phyloP scores from a whole-genome alignment of 176 grass and related monocot genomes.

The Cenchrus purpureus region DNA sequence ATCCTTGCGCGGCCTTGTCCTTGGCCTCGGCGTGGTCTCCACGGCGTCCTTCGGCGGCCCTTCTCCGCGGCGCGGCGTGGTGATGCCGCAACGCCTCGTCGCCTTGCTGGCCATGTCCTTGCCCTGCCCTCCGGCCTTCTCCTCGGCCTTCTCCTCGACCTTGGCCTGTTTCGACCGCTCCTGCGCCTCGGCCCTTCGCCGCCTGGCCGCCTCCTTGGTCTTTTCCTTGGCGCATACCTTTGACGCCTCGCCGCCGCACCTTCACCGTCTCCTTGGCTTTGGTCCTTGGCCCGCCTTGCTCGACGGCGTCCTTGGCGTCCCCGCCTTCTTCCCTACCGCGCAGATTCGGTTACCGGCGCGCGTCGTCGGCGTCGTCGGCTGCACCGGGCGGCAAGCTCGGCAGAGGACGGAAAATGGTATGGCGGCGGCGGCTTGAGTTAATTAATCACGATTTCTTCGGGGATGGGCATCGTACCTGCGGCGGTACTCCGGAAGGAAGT shows the following conservation, averaged over 20 bases:
- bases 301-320: slow-evolving; percentile 29
- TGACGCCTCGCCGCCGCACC: slow-evolving; percentile 40
- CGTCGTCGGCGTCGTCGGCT: too few relatives aligned
- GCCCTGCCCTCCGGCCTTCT: slow-evolving; percentile 43
- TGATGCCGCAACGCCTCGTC: slow-evolving; percentile 26
- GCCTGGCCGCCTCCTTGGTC: slow-evolving; percentile 16
- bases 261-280: slow-evolving; percentile 26
- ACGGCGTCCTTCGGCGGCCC: slow-evolving; percentile 33
- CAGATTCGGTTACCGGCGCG: neutral
- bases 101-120: slow-evolving; percentile 31
- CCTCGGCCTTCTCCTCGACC: slow-evolving; percentile 35
- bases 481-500: slow-evolving; percentile 77
- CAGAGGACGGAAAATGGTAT: neutral
- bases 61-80: slow-evolving; percentile 25
- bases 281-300: slow-evolving; percentile 47
- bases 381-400: neutral
- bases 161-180: slow-evolving; percentile 44
- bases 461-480: slow-evolving; percentile 48
- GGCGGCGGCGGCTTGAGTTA: neutral
- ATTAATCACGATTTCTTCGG: neutral
- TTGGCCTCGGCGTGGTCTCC: slow-evolving; percentile 10
- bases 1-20: slow-evolving; percentile 16
- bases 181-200: slow-evolving; percentile 26
- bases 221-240: slow-evolving; percentile 50
- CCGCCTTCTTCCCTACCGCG: slow-evolving; percentile 51